phyloP scores from a whole-genome alignment of 106 monocot species.

The Agapanthus africanus region DNA sequence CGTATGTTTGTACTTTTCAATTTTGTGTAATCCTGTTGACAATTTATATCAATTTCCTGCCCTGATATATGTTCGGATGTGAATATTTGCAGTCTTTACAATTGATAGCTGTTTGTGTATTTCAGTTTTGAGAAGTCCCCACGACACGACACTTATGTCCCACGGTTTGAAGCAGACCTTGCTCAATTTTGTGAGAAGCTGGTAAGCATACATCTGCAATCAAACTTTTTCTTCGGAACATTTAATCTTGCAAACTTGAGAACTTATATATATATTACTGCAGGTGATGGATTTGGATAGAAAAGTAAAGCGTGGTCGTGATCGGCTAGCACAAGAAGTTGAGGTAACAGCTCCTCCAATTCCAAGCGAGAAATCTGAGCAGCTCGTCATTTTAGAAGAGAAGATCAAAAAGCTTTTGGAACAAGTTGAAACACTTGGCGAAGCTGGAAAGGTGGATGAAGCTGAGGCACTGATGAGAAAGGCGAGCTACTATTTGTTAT shows the following conservation, averaged over 20 bases:
- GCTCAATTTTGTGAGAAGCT: conserved; percentile 91
- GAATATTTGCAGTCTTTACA: background rate
- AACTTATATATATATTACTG: conserved; percentile 5
- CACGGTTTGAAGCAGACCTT: conserved; percentile 93
- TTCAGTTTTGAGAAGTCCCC: conserved; percentile 92
- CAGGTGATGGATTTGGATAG: conserved; percentile 92
- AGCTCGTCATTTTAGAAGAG: conserved; percentile 67
- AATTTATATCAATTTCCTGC: background rate
- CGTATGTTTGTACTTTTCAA: background rate
- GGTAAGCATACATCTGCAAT: conserved; percentile 31
- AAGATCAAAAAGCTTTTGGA: conserved; percentile 89
- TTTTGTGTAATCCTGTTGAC: background rate
- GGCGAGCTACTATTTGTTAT: too few species aligned
- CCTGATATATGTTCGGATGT: background rate
- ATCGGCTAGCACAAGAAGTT: conserved; percentile 76
- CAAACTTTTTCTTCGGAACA: background rate
- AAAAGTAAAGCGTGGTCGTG: conserved; percentile 88
- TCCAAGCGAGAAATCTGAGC: conserved; percentile 66
- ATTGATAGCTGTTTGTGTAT: conserved; percentile 1
- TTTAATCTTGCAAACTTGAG: background rate
- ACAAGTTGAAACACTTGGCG: conserved; percentile 89
- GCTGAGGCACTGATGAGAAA: conserved; percentile 97
- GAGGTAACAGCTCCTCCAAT: conserved; percentile 42
- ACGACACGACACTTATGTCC: conserved; percentile 71
- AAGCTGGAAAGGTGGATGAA: conserved; percentile 97